Percentiles rank a stretch among this genome's conserved stretches.
These are phyloP conservation scores for Boletus rubroflammeus DNA, from an alignment of 768 basidiomycete genomes.

Conservation along the genomic window DNA sequence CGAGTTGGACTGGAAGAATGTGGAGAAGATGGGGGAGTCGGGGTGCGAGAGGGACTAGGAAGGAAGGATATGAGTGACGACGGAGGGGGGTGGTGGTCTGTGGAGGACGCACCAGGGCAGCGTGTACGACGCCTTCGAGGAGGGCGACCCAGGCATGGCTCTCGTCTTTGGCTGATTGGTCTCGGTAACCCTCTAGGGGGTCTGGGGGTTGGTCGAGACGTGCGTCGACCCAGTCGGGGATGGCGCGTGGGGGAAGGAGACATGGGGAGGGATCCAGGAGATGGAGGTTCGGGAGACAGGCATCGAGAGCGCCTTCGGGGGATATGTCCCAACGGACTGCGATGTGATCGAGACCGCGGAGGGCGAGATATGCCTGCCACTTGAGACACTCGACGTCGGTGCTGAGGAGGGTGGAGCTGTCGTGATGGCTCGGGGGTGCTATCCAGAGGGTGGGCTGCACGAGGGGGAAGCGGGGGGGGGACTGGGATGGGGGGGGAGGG, in stretches of 20 bases:
- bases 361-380: slow-evolving; percentile 78
- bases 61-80: slow-evolving; percentile 3
- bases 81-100: neutral
- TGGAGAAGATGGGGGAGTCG: slow-evolving; percentile 38
- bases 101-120: slow-evolving; percentile 55
- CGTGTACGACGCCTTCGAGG: slow-evolving; percentile 73
- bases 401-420: slow-evolving; percentile 44
- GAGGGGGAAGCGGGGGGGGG: slow-evolving; percentile 22
- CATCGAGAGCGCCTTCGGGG: slow-evolving; percentile 65
- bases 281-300: slow-evolving; percentile 67
- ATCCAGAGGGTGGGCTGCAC: slow-evolving; percentile 62
- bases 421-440: slow-evolving; percentile 45
- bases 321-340: slow-evolving; percentile 65
- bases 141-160: slow-evolving; percentile 80
- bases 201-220: slow-evolving; percentile 40
- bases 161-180: slow-evolving; percentile 60
- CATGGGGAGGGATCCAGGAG: slow-evolving; percentile 45
- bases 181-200: slow-evolving; percentile 64
- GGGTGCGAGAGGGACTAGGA: slow-evolving; percentile 50
- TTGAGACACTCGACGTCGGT: slow-evolving; percentile 83
- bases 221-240: slow-evolving; percentile 72
- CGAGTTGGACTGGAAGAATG: slow-evolving; percentile 39
- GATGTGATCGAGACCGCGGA: slow-evolving; percentile 50
- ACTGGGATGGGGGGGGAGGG: slow-evolving; percentile 42
- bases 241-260: slow-evolving; percentile 61